Evolutionary conservation across 306 rosid genomes (phyloP).

Genomic region (Argentina anserina): DNA sequence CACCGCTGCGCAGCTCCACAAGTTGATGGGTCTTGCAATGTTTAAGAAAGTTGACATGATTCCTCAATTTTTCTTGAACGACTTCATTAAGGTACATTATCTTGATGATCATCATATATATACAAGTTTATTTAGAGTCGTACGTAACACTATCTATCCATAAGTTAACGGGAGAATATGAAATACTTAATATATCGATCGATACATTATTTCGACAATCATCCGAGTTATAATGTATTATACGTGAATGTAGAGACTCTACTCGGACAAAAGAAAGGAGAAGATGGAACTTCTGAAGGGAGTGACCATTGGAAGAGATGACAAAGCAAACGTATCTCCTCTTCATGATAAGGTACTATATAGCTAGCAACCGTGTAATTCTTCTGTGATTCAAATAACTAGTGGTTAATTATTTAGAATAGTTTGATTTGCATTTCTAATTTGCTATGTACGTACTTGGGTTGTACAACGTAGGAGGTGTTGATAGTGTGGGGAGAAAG

Average conservation of each 20-base stretch:
- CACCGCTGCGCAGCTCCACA: slow-evolving; percentile 49
- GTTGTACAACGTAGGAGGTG: slow-evolving; percentile 49
- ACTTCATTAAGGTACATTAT: slow-evolving; percentile 43
- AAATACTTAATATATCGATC: not conserved
- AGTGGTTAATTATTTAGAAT: too few relatives aligned
- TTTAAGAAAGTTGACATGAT: slow-evolving; percentile 16
- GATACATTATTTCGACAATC: not conserved
- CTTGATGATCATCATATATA: not conserved
- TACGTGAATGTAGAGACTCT: slow-evolving; percentile 51
- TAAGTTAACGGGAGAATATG: too few relatives aligned
- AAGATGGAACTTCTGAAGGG: slow-evolving; percentile 73
- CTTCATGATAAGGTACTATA: slow-evolving; percentile 51
- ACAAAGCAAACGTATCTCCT: slow-evolving; percentile 42
- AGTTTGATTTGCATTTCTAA: not conserved
- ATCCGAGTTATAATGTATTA: not conserved
- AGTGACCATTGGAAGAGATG: slow-evolving; percentile 54
- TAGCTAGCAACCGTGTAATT: not conserved
- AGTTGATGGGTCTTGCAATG: slow-evolving; percentile 41
- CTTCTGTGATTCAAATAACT: not conserved
- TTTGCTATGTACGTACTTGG: too few relatives aligned
- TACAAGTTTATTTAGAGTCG: not conserved
- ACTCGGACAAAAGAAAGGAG: slow-evolving; percentile 64
- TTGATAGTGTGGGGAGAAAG: slow-evolving; percentile 78
- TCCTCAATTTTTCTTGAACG: slow-evolving; percentile 61
- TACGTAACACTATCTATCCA: too few relatives aligned